These are phyloP conservation scores for Mycena galericulata DNA, from an alignment of 768 basidiomycete genomes.

Conservation along the genomic window DNA sequence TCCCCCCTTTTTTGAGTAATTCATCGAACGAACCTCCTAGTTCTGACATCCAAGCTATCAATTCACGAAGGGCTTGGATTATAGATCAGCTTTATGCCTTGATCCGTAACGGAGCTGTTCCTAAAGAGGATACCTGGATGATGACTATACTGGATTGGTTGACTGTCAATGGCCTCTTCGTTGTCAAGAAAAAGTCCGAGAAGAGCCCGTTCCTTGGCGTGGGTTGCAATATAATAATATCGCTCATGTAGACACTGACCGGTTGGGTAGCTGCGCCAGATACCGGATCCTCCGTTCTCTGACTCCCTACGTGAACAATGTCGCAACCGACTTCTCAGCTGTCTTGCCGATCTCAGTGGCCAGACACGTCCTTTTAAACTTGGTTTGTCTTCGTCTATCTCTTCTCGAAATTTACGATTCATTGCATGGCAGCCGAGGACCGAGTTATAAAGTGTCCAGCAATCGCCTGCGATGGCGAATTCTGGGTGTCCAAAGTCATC, in stretches of 20 bases:
- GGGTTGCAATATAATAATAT: constrained; percentile 42
- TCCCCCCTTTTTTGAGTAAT: background rate
- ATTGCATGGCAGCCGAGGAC: constrained; percentile 50
- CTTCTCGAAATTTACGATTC: background rate
- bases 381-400: constrained; percentile 51
- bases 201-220: constrained; percentile 73
- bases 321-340: constrained; percentile 76
- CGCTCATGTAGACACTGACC: background rate
- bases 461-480: constrained; percentile 76
- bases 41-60: constrained; percentile 57
- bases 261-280: constrained; percentile 63
- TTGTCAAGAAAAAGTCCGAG: constrained; percentile 76
- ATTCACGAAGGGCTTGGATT: constrained; percentile 81
- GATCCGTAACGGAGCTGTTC: constrained; percentile 82
- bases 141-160: constrained; percentile 84
- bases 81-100: constrained; percentile 87
- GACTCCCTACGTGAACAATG: constrained; percentile 77
- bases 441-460: constrained; percentile 68
- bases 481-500: constrained; percentile 82
- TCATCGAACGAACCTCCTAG: constrained; percentile 46
- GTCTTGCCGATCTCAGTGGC: constrained; percentile 78
- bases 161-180: constrained; percentile 83
- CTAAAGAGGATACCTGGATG: constrained; percentile 85
- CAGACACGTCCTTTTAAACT: constrained; percentile 64
- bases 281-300: constrained; percentile 78